Conservation (phyloP, 2,329 filamentous ascomycete genomes). For the Aspergillus clavatus region DNA sequence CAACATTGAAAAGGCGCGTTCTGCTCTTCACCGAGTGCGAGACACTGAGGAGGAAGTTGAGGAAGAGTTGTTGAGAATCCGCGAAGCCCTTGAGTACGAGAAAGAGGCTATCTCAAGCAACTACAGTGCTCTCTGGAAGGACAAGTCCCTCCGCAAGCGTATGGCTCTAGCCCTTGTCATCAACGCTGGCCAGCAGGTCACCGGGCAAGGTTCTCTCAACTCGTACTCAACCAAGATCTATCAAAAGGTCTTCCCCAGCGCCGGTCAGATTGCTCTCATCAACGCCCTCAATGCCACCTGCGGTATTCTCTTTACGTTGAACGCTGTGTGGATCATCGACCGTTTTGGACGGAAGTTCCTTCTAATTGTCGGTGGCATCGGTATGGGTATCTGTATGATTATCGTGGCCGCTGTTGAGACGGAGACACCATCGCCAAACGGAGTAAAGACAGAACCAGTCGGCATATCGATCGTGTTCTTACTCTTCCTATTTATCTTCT, state of each 20-base stretch:
- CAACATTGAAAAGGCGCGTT: constrained; percentile 57
- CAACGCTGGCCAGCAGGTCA: constrained; percentile 68
- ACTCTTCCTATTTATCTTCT: constrained; percentile 59
- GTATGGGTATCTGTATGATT: constrained; percentile 68
- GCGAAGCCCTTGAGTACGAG: constrained; percentile 66
- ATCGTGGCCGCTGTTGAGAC: constrained; percentile 56
- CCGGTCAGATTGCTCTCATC: constrained; percentile 62
- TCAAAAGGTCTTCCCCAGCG: constrained; percentile 60
- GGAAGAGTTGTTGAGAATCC: constrained; percentile 60
- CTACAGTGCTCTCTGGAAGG: constrained; percentile 65
- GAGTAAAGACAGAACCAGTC: constrained; percentile 54
- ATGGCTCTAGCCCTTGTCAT: constrained; percentile 61
- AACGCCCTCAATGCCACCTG: constrained; percentile 70
- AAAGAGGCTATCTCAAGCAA: constrained; percentile 61
- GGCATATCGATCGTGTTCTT: constrained; percentile 66
- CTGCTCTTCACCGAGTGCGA: constrained; percentile 56
- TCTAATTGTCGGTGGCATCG: constrained; percentile 62
- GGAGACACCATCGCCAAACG: constrained; percentile 51
- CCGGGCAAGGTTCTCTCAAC: constrained; percentile 68
- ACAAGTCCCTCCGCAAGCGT: constrained; percentile 63
- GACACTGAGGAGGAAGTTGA: constrained; percentile 63
- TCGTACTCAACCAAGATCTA: constrained; percentile 70
- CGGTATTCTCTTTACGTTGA: constrained; percentile 67
- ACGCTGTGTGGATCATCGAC: constrained; percentile 69
- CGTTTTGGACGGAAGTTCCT: constrained; percentile 66